phyloP scores from a whole-genome alignment of 306 rosid species.

The Pyrus betulifolia region DNA sequence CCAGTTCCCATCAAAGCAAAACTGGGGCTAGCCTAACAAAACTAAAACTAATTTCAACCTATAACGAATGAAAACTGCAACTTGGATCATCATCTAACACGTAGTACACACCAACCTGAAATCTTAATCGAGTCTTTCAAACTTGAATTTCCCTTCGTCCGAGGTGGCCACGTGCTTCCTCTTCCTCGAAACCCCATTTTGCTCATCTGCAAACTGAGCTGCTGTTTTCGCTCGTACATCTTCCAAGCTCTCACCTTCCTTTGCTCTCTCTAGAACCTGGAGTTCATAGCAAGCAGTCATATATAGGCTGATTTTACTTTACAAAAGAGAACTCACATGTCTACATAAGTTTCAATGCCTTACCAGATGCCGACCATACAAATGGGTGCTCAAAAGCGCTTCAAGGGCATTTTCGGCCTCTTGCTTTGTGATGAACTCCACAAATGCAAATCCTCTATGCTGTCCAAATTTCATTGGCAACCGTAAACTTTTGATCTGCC shows the following conservation, averaged over 20 bases:
- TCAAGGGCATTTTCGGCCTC: conserved; percentile 68
- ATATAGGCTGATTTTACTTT: neutral
- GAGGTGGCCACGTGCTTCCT: conserved; percentile 45
- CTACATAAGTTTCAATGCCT: conserved; percentile 7
- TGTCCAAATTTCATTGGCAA: conserved; percentile 75
- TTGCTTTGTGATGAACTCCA: conserved; percentile 85
- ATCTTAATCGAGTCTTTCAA: conserved; percentile 32
- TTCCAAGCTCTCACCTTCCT: conserved; percentile 86
- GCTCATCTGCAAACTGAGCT: conserved; percentile 51
- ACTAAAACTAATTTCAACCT: neutral
- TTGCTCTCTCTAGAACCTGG: conserved; percentile 86
- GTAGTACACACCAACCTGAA: neutral
- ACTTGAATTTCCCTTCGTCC: conserved; percentile 56
- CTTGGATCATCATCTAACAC: neutral
- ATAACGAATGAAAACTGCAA: neutral
- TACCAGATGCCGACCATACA: conserved; percentile 92
- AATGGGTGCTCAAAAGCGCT: conserved; percentile 65
- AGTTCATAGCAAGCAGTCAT: neutral
- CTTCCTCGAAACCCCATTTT: conserved; percentile 55
- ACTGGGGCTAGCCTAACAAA: neutral
- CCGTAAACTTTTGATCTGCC: conserved; percentile 82
- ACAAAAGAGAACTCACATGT: neutral
- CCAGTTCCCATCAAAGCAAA: conserved; percentile 8
- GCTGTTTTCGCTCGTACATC: conserved; percentile 70
- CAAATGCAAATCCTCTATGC: conserved; percentile 94